Evolutionary conservation across 176 grass and related monocot species (phyloP).

Genomic region (Luzula sylvatica): DNA sequence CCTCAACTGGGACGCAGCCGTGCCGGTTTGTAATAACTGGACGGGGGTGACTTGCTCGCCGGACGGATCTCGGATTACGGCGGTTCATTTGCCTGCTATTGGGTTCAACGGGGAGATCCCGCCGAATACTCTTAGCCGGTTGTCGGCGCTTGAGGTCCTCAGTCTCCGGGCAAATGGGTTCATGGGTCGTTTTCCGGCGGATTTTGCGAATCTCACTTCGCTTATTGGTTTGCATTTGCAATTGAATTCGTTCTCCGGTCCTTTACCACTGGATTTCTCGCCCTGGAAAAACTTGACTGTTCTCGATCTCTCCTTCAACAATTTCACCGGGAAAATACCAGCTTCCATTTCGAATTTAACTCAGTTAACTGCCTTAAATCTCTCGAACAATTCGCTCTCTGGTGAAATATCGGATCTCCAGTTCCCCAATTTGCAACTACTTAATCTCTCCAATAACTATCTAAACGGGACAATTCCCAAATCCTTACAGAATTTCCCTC

Average conservation of each 20-base stretch:
- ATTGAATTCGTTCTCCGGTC: constrained; percentile 60
- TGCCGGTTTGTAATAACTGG: constrained; percentile 49
- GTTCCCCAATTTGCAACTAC: constrained; percentile 40
- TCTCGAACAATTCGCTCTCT: constrained; percentile 86
- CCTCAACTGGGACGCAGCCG: constrained; percentile 50
- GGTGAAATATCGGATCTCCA: constrained; percentile 55
- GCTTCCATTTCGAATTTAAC: constrained; percentile 38
- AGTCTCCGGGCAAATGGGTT: constrained; percentile 81
- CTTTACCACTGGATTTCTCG: constrained; percentile 8
- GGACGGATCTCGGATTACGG: constrained; percentile 41
- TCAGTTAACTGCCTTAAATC: constrained; percentile 46
- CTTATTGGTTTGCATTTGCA: constrained; percentile 87
- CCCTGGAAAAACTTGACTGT: constrained; percentile 20
- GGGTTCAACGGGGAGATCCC: constrained; percentile 53
- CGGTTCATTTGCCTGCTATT: constrained; percentile 56
- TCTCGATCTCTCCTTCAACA: constrained; percentile 85
- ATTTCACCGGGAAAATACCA: constrained; percentile 41
- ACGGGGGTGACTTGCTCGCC: constrained; percentile 75
- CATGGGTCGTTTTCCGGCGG: constrained; percentile 35
- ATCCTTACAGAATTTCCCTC: constrained; percentile 31
- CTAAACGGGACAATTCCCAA: constrained; percentile 43
- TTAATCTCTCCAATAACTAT: constrained; percentile 78
- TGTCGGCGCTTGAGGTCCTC: constrained; percentile 65
- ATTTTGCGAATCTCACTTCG: constrained; percentile 33
- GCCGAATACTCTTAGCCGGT: constrained; percentile 40